Percentiles rank a stretch among this genome's conserved stretches.
These are phyloP conservation scores for Tricholoma hemisulphureum DNA, from an alignment of 768 basidiomycete species.

Conservation along the genomic window DNA sequence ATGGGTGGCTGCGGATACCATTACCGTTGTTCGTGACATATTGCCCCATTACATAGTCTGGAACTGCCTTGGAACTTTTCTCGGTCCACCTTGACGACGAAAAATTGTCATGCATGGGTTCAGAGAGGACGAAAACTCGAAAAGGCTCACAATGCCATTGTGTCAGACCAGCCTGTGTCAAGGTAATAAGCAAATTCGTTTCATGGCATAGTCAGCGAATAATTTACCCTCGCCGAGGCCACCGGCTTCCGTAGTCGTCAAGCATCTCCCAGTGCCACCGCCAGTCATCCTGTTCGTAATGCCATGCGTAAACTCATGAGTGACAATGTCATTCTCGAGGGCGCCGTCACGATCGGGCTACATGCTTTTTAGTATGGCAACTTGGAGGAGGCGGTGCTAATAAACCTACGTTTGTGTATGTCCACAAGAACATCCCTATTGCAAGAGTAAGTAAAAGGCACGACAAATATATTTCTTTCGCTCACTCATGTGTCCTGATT, in stretches of 20 bases:
- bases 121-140: not conserved
- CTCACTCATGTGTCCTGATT: constrained; percentile 38
- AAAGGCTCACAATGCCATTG: constrained; percentile 30
- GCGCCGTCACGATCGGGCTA: constrained; percentile 54
- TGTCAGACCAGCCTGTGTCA: constrained; percentile 42
- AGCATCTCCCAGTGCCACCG: constrained; percentile 48
- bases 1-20: constrained; percentile 50
- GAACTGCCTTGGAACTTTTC: constrained; percentile 29
- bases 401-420: constrained; percentile 23
- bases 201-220: too few relatives aligned
- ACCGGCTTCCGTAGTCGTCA: constrained; percentile 52
- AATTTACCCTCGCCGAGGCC: constrained; percentile 50
- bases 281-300: constrained; percentile 47
- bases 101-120: not conserved
- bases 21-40: constrained; percentile 46
- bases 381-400: too few relatives aligned
- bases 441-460: too few relatives aligned
- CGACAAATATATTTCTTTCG: not conserved
- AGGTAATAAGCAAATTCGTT: too few relatives aligned
- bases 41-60: constrained; percentile 37
- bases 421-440: constrained; percentile 38
- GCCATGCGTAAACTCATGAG: constrained; percentile 43
- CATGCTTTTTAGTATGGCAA: constrained; percentile 2
- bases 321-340: constrained; percentile 47
- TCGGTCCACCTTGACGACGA: constrained; percentile 37